Percentiles rank a stretch among this genome's conserved stretches.
Evolutionary conservation across 139 green algal genomes (phyloP).

Genomic region (Tetradesmus obliquus): DNA sequence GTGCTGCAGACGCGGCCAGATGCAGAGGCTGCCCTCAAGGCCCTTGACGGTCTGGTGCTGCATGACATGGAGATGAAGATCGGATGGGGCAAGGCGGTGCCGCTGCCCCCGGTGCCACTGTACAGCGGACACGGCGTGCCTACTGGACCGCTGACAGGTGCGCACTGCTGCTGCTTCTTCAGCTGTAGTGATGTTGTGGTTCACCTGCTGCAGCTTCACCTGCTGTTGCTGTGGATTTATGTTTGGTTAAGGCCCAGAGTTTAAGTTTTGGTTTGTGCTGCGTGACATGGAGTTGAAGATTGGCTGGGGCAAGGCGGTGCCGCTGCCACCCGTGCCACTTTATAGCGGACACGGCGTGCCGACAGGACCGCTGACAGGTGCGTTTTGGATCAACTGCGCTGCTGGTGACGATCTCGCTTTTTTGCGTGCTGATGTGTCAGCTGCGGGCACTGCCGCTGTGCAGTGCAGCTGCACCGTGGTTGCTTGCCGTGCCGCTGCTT

Average conservation of each 20-base stretch:
- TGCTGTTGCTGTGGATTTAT: background rate
- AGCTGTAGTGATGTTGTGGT: background rate
- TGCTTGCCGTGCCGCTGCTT: too few species aligned
- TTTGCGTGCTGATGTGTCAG: too few species aligned
- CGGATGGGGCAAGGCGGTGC: constrained; percentile 95
- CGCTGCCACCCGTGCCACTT: background rate
- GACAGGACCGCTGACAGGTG: too few species aligned
- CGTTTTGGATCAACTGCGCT: too few species aligned
- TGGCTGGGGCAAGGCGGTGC: background rate
- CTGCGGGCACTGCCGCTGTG: too few species aligned
- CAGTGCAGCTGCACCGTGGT: too few species aligned
- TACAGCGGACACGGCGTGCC: constrained; percentile 60
- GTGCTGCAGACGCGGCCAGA: constrained; percentile 72
- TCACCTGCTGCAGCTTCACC: background rate
- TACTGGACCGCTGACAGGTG: constrained; percentile 41
- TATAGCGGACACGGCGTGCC: too few species aligned
- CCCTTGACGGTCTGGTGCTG: constrained; percentile 86
- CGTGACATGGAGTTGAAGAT: background rate
- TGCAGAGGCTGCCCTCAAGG: constrained; percentile 78
- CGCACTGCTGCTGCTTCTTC: too few species aligned
- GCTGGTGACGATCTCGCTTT: too few species aligned
- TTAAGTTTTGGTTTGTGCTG: too few species aligned
- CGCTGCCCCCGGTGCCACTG: constrained; percentile 82
- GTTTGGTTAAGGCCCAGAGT: background rate
- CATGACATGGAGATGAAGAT: constrained; percentile 85